phyloP scores from a whole-genome alignment of 306 rosid genomes.

The Abrus pulchellus region DNA sequence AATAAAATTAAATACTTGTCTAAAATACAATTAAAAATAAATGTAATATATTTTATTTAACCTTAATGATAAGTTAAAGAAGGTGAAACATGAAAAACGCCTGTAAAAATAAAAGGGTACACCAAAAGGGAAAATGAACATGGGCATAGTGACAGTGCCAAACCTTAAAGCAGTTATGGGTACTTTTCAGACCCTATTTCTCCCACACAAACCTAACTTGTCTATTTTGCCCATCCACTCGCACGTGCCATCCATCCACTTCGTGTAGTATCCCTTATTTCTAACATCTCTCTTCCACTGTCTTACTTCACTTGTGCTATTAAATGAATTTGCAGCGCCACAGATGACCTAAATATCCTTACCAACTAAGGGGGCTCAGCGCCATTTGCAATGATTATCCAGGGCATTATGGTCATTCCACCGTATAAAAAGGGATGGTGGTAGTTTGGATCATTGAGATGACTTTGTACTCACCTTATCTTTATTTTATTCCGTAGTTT shows the following conservation, averaged over 20 bases:
- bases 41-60: conserved; percentile 16
- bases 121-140: conserved; percentile 60
- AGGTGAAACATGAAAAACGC: conserved; percentile 51
- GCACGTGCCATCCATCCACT: conserved; percentile 60
- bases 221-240: conserved; percentile 58
- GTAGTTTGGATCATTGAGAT: conserved; percentile 76
- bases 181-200: conserved; percentile 61
- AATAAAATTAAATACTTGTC: not conserved
- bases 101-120: conserved; percentile 58
- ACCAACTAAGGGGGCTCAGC: conserved; percentile 43
- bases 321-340: conserved; percentile 37
- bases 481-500: conserved; percentile 78
- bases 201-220: conserved; percentile 56
- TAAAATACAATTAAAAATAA: not conserved
- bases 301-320: conserved; percentile 53
- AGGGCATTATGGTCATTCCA: conserved; percentile 57
- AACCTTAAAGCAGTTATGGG: conserved; percentile 63
- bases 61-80: conserved; percentile 42
- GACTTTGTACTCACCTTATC: conserved; percentile 81
- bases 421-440: conserved; percentile 48
- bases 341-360: conserved; percentile 51
- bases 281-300: conserved; percentile 38
- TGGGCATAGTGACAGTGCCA: conserved; percentile 62
- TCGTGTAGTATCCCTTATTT: conserved; percentile 44
- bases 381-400: conserved; percentile 48